These are phyloP conservation scores for Arachnopeziza araneosa DNA, from an alignment of 2,329 filamentous ascomycete genomes.

Conservation along the genomic window DNA sequence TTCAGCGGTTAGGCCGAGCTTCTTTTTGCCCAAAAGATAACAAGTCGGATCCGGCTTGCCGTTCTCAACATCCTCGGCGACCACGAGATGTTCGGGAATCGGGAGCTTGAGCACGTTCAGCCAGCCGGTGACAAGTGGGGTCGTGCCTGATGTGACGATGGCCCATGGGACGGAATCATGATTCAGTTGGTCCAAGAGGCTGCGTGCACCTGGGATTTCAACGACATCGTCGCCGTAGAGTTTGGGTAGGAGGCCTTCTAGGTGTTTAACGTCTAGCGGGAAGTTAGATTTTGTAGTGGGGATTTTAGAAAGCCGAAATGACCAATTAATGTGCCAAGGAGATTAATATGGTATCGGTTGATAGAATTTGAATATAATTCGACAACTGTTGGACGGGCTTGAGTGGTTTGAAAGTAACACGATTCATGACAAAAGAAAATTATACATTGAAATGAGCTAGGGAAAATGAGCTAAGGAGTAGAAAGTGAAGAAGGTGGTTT, in stretches of 20 bases:
- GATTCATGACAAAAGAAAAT: too few relatives aligned
- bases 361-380: too few relatives aligned
- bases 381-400: too few relatives aligned
- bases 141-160: slow-evolving; percentile 74
- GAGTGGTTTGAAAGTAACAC: too few relatives aligned
- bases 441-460: too few relatives aligned
- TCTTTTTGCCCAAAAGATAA: slow-evolving; percentile 62
- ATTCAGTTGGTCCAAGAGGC: slow-evolving; percentile 63
- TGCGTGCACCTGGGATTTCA: slow-evolving; percentile 79
- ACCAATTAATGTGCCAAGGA: not conserved
- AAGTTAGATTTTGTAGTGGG: not conserved
- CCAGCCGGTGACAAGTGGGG: slow-evolving; percentile 66
- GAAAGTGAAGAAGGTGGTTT: not conserved
- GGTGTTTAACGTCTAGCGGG: slow-evolving; percentile 65
- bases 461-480: not conserved
- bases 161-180: slow-evolving; percentile 59
- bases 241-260: slow-evolving; percentile 73
- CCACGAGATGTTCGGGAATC: slow-evolving; percentile 60
- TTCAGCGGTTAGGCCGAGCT: slow-evolving; percentile 38
- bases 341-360: too few relatives aligned
- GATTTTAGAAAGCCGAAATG: not conserved
- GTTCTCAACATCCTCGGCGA: slow-evolving; percentile 67
- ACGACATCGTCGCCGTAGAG: slow-evolving; percentile 71
- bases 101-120: slow-evolving; percentile 61
- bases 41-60: slow-evolving; percentile 76